Evolutionary conservation across 805 yeast species (phyloP), one percentile per base, ranked within the genome.

Genomic region (Ogataea glucozyma): DNA sequence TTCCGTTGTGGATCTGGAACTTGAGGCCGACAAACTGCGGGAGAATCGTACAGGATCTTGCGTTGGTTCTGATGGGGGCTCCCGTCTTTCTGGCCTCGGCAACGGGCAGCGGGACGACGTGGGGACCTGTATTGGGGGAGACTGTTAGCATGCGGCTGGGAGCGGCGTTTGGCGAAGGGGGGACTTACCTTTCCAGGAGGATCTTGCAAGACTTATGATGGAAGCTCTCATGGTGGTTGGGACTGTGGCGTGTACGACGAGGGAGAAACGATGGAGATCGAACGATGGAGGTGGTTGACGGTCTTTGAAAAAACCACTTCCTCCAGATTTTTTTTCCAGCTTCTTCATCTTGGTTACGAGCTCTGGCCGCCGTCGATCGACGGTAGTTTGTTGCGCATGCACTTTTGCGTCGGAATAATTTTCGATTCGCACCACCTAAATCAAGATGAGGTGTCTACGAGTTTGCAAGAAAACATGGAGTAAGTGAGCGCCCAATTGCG

Each of bases 1-100:
- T 87, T 21, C 99, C 99, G 66, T 93, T 93, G 68, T 93, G 99
- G 26, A 93, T 87, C 66, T 93, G 96, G 65, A 93, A 93, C 56
- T 82, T 85, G 43, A 93, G 72, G 4, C 99, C 99, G 24, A 93
- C 96, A 67, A 93, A 91, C 62, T 88, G 95, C 16, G 99, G 99
- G 38, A 93, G 70, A 41, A 93, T 87, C 14, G 98, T 93, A 61
- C 98, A 93, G 26, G 91, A 72, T 63, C 99, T 79, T 31, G 97
- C 97, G 56, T 89, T 88, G n/a, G 99, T 93, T 69, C 97, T 77
- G 48, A 93, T 87, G 3, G 98, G 96, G 2, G 87, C 76, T 14
- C 86, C 86, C 41, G 82, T 82, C 51, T 80, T 79, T 47, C 82
- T 69, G 23, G 98, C 97, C 53, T 88, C 83, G 27, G 84, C 83